Percentiles rank a stretch among this genome's conserved stretches.
These are phyloP conservation scores for Tulasnella calospora DNA, from an alignment of 768 basidiomycete species.

Conservation along the genomic window DNA sequence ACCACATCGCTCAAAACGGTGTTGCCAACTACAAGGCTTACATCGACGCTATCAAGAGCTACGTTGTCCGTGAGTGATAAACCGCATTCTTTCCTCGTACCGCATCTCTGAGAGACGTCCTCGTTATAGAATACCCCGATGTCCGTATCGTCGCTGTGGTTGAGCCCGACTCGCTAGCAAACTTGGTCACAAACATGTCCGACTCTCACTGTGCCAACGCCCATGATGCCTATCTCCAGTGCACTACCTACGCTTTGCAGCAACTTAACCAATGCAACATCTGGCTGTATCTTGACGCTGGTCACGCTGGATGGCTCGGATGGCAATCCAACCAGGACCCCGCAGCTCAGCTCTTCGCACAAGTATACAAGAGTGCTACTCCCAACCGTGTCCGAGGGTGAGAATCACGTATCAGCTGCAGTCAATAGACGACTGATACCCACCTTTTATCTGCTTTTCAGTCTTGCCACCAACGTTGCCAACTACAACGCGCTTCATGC, in stretches of 20 bases:
- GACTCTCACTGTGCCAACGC: constrained; percentile 54
- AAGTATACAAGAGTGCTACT: constrained; percentile 49
- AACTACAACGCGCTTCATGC: constrained; percentile 43
- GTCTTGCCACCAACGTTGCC: constrained; percentile 52
- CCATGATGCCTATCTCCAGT: constrained; percentile 43
- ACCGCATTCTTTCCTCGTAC: neutral
- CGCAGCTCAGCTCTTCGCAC: constrained; percentile 52
- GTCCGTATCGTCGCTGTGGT: constrained; percentile 61
- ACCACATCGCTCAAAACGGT: constrained; percentile 35
- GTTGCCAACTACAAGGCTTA: constrained; percentile 44
- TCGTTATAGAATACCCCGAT: constrained; percentile 46
- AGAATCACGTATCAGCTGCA: neutral
- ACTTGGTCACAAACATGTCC: constrained; percentile 63
- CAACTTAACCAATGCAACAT: constrained; percentile 53
- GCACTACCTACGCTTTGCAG: constrained; percentile 41
- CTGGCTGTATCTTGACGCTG: constrained; percentile 59
- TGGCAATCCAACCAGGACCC: constrained; percentile 58
- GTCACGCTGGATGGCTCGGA: constrained; percentile 55
- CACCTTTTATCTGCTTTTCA: neutral
- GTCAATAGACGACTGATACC: neutral
- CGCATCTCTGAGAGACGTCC: neutral
- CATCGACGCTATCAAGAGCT: constrained; percentile 58
- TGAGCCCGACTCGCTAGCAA: constrained; percentile 64
- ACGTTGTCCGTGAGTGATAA: constrained; percentile 45
- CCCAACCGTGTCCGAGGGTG: constrained; percentile 51